Conservation (phyloP, 208 protist species). For the Trichomonas gallinae region DNA sequence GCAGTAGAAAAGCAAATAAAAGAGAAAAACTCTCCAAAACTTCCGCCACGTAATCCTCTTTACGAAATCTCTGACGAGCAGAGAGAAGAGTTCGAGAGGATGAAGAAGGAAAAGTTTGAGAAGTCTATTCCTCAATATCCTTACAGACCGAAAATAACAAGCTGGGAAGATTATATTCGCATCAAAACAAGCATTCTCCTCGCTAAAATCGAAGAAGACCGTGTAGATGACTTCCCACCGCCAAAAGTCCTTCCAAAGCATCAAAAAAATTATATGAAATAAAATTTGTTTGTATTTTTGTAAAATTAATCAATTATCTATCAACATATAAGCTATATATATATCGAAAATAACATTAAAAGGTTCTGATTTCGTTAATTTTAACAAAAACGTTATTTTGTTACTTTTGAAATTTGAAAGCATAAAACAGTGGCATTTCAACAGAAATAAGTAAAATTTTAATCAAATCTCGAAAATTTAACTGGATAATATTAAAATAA, state of each 20-base stretch:
- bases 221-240: background rate
- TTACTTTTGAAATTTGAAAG: too few relatives aligned
- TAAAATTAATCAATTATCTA: too few relatives aligned
- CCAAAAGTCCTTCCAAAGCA: background rate
- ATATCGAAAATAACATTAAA: too few relatives aligned
- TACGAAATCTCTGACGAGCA: background rate
- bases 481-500: background rate
- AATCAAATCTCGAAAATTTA: too few relatives aligned
- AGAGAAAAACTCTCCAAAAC: background rate
- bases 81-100: background rate
- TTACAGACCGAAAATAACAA: background rate
- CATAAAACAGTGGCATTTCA: too few relatives aligned
- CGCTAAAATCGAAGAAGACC: background rate
- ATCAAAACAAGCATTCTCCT: background rate
- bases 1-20: background rate
- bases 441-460: too few relatives aligned
- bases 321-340: too few relatives aligned
- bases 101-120: background rate
- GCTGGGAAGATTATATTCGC: background rate
- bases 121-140: background rate
- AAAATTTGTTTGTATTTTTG: background rate
- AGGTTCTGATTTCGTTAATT: too few relatives aligned
- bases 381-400: too few relatives aligned
- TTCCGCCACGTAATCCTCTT: background rate
- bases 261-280: background rate